Evolutionary conservation across 441 rosid genomes (phyloP).

Genomic region (Rhodomyrtus psidioides): DNA sequence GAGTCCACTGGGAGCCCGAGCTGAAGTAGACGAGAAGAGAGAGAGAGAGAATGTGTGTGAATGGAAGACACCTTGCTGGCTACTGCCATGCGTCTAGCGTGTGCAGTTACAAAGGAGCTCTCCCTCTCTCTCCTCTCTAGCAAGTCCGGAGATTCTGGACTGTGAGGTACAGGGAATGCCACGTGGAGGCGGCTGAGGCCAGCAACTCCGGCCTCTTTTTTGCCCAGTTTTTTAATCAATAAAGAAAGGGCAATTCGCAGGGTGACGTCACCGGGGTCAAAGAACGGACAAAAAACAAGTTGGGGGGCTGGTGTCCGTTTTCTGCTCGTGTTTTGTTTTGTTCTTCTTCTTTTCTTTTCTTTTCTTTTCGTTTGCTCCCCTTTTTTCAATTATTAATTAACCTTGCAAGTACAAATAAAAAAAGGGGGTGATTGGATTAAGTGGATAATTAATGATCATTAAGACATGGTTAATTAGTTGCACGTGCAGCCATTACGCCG

Average conservation of each 20-base stretch:
- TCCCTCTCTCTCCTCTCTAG: background rate
- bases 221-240: background rate
- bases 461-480: no score
- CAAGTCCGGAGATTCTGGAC: conserved; percentile 24
- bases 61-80: background rate
- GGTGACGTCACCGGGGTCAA: background rate
- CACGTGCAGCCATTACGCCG: no score
- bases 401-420: no score
- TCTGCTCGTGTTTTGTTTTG: background rate
- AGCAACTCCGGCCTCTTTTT: background rate
- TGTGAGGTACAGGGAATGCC: conserved; percentile 34
- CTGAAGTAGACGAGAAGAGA: background rate
- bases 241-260: background rate
- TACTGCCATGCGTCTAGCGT: background rate
- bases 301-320: background rate
- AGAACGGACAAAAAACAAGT: background rate
- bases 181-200: conserved; percentile 22
- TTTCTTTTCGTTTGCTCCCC: no score
- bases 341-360: no score
- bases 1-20: background rate
- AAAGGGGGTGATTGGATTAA: no score
- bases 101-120: conserved; percentile 7
- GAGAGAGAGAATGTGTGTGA: background rate
- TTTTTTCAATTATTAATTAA: no score
- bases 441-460: no score